phyloP scores from a whole-genome alignment of 768 basidiomycete species.

The Tulasnella sp. region DNA sequence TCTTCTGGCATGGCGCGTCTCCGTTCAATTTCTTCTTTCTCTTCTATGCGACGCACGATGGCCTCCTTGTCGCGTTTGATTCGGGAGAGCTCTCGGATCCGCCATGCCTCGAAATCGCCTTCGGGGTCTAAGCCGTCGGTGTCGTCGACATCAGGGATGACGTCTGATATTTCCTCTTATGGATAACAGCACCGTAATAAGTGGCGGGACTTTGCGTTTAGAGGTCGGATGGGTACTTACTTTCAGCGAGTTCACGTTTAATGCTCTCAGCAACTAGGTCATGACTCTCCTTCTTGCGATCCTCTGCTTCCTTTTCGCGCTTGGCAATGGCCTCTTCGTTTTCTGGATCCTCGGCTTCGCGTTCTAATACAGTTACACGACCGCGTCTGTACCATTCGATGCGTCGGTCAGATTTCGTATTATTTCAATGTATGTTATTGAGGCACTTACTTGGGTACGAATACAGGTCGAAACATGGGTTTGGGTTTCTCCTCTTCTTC shows the following conservation, averaged over 20 bases:
- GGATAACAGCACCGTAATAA: neutral
- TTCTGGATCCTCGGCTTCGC: constrained; percentile 55
- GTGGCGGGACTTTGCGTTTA: neutral
- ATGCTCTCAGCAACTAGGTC: constrained; percentile 93
- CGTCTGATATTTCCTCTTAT: constrained; percentile 78
- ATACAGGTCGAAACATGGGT: constrained; percentile 80
- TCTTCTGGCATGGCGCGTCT: constrained; percentile 88
- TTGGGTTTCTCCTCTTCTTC: constrained; percentile 69
- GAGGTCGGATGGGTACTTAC: constrained; percentile 38
- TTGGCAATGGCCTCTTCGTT: constrained; percentile 61
- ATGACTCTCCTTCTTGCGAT: constrained; percentile 79
- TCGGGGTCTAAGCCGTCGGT: constrained; percentile 85
- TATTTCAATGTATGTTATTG: neutral
- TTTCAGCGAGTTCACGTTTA: constrained; percentile 79
- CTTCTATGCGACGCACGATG: constrained; percentile 65
- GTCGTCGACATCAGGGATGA: constrained; percentile 84
- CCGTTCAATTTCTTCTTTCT: constrained; percentile 84
- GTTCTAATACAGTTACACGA: constrained; percentile 61
- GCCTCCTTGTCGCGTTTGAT: constrained; percentile 93
- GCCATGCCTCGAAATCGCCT: constrained; percentile 92
- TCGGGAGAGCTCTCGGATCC: constrained; percentile 82
- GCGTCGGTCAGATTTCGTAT: neutral
- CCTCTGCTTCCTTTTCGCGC: constrained; percentile 67
- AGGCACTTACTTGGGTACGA: constrained; percentile 78
- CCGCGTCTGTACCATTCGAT: constrained; percentile 42